Base-by-base conservation (phyloP, 768 basidiomycete genomes). In the Asterophora parasitica region DNA sequence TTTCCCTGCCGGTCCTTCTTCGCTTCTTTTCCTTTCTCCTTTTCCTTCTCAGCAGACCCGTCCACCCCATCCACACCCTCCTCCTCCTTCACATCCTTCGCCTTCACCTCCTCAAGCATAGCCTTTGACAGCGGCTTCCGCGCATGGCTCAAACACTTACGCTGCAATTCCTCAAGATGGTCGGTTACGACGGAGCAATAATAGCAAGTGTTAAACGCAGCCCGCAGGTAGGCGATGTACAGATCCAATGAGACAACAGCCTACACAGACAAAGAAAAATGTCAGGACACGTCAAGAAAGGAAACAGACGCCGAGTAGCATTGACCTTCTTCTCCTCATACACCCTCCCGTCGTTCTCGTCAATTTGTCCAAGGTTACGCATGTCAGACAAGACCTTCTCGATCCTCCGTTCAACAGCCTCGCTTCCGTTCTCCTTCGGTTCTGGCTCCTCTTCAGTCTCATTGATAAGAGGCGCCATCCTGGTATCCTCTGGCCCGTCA, bases 161-260 rank as follows among this genome's bases (percentile, higher is more conserved):
- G 82, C 67, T 92, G 85, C 60, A 99, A 77, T 74, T 96, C 92
- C 71, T 99, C 96, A 66, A 88, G 70, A 72, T 92, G 92, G 71
- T 95, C 87, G 65, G 85, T 87, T 57, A 90, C 81, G 63, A 91
- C 83, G 59, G 87, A 85, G 76, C 96, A 99, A 72, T 99, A 99
- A 71, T 95, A 99, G 80, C 96, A 96, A 61, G 90, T 84, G 78
- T 92, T 79, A 69, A 87, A 93, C 46, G 89, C 94, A 64, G 83
- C 78, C 57, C 96, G 90, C 62, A 99, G 73, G 70, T 96, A 98
- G 43, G 87, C 85, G 66, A 98, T 74, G 68, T 92, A 92, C 66
- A 95, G 73, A 72, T 99, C 96, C 67, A 97, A 78, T 59, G 88
- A 79, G 59, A 93, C 72, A 60, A 81, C 77, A 58, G 82, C 81